These are phyloP conservation scores for Coniella lustricola DNA, from an alignment of 2,329 filamentous ascomycete species.

Conservation along the genomic window DNA sequence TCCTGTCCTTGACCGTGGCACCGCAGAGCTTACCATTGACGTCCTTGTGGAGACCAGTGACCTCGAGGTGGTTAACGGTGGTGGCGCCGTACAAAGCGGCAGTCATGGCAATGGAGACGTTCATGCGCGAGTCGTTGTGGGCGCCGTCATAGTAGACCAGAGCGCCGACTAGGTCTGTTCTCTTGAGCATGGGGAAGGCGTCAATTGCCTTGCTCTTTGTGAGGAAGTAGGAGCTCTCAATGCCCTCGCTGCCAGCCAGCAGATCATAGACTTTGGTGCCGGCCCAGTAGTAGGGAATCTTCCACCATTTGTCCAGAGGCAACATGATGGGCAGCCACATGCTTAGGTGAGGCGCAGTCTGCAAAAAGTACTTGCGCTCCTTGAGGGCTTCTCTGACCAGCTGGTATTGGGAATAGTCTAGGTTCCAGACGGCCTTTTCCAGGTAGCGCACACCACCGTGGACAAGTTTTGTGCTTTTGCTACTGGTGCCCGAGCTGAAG, in stretches of 20 bases:
- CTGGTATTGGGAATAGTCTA: slow-evolving; percentile 76
- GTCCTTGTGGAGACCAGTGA: slow-evolving; percentile 68
- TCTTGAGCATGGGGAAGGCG: slow-evolving; percentile 71
- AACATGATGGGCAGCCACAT: slow-evolving; percentile 79
- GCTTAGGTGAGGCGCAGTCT: slow-evolving; percentile 76
- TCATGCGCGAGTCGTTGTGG: slow-evolving; percentile 85
- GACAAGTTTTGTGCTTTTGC: slow-evolving; percentile 81
- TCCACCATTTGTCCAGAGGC: slow-evolving; percentile 76
- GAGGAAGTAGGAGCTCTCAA: slow-evolving; percentile 77
- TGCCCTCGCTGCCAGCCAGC: slow-evolving; percentile 72
- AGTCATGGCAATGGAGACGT: slow-evolving; percentile 74
- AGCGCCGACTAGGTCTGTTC: slow-evolving; percentile 65
- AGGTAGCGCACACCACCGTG: slow-evolving; percentile 80
- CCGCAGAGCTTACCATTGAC: slow-evolving; percentile 61
- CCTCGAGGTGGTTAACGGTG: slow-evolving; percentile 74
- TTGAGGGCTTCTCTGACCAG: slow-evolving; percentile 76
- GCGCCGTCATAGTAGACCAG: slow-evolving; percentile 83
- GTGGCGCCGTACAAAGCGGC: slow-evolving; percentile 74
- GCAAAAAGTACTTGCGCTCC: slow-evolving; percentile 76
- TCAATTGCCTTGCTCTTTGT: slow-evolving; percentile 70
- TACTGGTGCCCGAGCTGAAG: slow-evolving; percentile 74
- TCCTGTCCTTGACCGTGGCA: slow-evolving; percentile 57
- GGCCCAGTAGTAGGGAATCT: slow-evolving; percentile 66
- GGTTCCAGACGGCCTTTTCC: slow-evolving; percentile 79
- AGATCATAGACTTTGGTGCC: slow-evolving; percentile 75